Base-by-base conservation (phyloP, 1,284 basidiomycete species). In the Moesziomyces globuligerus region DNA sequence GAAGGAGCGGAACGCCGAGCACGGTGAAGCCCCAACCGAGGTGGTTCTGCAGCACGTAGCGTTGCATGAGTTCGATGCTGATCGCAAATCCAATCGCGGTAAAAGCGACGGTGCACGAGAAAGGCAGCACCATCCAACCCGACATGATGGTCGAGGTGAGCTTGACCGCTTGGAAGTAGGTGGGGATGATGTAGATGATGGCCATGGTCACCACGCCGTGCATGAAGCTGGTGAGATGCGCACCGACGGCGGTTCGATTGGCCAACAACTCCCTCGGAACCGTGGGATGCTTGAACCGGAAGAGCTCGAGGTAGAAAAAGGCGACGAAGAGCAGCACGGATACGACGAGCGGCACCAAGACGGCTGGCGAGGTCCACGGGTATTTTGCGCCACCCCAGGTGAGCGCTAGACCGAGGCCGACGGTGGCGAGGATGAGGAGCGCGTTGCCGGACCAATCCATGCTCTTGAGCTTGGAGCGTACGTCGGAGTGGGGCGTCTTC, bases 391-490 rank as follows among this genome's bases (percentile, higher is more conserved):
- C 71, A 18, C 67, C 71, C 71, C 67, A 73, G 7, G 71, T 73
- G 4, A 73, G 26, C 4, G 57, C 37, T 10, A 73, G 11, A 11
- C 61, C 65, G 0, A 73, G 17, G 1, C 54, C 62, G 8, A 67
- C 48, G 4, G 57, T 60, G 10, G 55, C 54, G 0, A 32, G 9
- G 26, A 73, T 65, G 24, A 66, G 40, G 7, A 70, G 7, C 4
- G 55, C 46, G 28, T 70, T 67, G 10, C 71, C 71, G 21, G 37
- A 36, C 57, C 57, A 71, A 34, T 73, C 71, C 62, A 73, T 73
- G 10, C 32, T 23, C 24, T 37, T 48, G 3, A 70, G 17, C n/a
- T 73, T 73, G 25, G 44, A 40, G 29, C 34, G 38, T n/a, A 65
- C 40, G 29, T 61, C 50, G 0, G 50, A 6, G 23, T 73, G 37